Evolutionary conservation across 2,329 filamentous ascomycete species (phyloP).

Genomic region (Trichoderma afroharzianum): DNA sequence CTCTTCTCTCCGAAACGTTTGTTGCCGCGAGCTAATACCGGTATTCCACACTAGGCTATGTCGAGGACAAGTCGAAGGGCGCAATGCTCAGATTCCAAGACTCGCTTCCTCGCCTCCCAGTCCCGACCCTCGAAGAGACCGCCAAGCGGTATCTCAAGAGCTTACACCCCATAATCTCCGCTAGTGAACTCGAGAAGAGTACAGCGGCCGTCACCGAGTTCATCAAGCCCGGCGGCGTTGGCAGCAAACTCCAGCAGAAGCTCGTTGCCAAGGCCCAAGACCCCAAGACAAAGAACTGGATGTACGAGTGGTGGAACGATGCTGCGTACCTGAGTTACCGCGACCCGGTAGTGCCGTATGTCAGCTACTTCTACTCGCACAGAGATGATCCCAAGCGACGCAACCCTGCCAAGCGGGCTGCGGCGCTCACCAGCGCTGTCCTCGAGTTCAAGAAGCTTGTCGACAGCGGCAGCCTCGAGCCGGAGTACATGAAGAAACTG

Average conservation of each 20-base stretch:
- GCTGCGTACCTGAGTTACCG: conserved; percentile 89
- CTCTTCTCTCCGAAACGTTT: not conserved
- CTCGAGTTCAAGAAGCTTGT: conserved; percentile 95
- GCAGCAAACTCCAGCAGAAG: conserved; percentile 82
- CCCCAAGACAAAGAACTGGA: conserved; percentile 84
- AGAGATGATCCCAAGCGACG: conserved; percentile 85
- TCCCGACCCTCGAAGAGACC: conserved; percentile 80
- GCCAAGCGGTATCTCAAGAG: conserved; percentile 76
- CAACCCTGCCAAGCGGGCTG: conserved; percentile 87
- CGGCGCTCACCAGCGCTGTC: conserved; percentile 78
- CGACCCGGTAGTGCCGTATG: conserved; percentile 94
- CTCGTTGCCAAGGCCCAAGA: conserved; percentile 75
- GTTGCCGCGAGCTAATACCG: not conserved
- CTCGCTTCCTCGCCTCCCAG: conserved; percentile 74
- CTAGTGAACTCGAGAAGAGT: conserved; percentile 65
- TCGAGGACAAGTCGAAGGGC: conserved; percentile 74
- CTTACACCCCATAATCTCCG: conserved; percentile 68
- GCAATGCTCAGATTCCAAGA: conserved; percentile 82
- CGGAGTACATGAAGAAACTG: conserved; percentile 97
- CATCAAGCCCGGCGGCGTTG: conserved; percentile 78
- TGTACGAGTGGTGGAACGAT: conserved; percentile 98
- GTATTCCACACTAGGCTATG: conserved; percentile 57
- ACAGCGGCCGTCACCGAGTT: conserved; percentile 86
- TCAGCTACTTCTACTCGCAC: conserved; percentile 99
- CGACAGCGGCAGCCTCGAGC: conserved; percentile 77